Evolutionary conservation across 306 rosid genomes (phyloP).

Genomic region (Ochetophila trinervis): DNA sequence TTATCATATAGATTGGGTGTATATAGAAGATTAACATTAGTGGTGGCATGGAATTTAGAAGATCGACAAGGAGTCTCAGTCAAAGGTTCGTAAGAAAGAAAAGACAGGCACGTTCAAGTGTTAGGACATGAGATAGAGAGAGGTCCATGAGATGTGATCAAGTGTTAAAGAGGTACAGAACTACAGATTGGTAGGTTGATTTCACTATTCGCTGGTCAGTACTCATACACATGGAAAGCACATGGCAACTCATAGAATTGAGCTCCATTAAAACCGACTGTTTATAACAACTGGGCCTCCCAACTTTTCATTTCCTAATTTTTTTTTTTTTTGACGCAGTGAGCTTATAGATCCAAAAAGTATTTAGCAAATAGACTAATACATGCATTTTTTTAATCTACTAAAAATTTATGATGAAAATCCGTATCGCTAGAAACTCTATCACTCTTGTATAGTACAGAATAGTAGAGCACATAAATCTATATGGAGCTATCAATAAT

Average conservation of each 20-base stretch:
- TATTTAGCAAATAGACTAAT: too few relatives aligned
- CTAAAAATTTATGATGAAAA: too few relatives aligned
- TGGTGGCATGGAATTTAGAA: neutral
- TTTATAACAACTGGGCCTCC: slow-evolving; percentile 10
- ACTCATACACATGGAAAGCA: slow-evolving; percentile 10
- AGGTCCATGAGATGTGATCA: neutral
- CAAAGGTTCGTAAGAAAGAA: neutral
- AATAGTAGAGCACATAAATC: too few relatives aligned
- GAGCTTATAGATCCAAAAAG: too few relatives aligned
- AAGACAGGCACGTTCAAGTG: slow-evolving; percentile 10
- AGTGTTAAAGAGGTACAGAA: too few relatives aligned
- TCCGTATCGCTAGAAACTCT: too few relatives aligned
- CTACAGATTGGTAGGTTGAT: neutral
- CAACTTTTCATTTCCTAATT: slow-evolving; percentile 4
- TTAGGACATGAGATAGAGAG: neutral
- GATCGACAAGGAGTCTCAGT: neutral
- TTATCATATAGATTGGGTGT: too few relatives aligned
- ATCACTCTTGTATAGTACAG: too few relatives aligned
- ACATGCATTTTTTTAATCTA: too few relatives aligned
- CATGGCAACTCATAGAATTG: neutral
- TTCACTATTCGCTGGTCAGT: neutral
- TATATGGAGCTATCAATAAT: too few relatives aligned
- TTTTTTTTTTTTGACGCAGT: too few relatives aligned
- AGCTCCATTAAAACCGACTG: slow-evolving; percentile 1
- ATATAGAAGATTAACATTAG: neutral